Evolutionary conservation across 2,329 filamentous ascomycete species (phyloP).

Genomic region (Sarocladium strictum): DNA sequence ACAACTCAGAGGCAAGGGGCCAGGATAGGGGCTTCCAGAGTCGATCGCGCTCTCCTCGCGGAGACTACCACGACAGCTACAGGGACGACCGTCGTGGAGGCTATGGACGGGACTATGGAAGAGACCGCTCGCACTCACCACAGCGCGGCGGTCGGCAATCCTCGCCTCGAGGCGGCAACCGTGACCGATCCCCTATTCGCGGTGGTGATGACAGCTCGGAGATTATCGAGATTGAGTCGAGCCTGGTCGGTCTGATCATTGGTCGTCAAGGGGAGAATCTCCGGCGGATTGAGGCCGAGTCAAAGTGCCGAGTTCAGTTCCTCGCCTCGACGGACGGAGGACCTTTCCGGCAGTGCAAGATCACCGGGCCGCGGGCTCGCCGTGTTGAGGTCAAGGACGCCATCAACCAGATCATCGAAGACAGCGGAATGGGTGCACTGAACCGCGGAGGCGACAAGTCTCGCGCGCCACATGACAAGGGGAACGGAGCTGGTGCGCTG

Average conservation of each 20-base stretch:
- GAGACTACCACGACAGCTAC: conserved; percentile 71
- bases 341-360: conserved; percentile 76
- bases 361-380: conserved; percentile 66
- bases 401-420: conserved; percentile 83
- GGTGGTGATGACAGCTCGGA: conserved; percentile 65
- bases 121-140: conserved; percentile 70
- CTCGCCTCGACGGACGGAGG: conserved; percentile 70
- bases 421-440: conserved; percentile 51
- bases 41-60: conserved; percentile 69
- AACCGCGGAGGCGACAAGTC: conserved; percentile 37
- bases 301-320: conserved; percentile 81
- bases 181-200: conserved; percentile 54
- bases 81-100: conserved; percentile 70
- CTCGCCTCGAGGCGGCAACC: conserved; percentile 50
- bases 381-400: conserved; percentile 74
- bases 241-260: conserved; percentile 83
- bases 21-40: conserved; percentile 53
- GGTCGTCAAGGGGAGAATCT: conserved; percentile 86
- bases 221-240: conserved; percentile 80
- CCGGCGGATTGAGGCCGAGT: conserved; percentile 76
- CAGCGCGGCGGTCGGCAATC: conserved; percentile 47
- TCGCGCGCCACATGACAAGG: conserved; percentile 28
- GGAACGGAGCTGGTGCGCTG: conserved; percentile 39
- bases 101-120: conserved; percentile 39
- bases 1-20: conserved; percentile 30